These are phyloP conservation scores for Solanum chmielewskii DNA, from an alignment of 257 asterid species.

Conservation along the genomic window DNA sequence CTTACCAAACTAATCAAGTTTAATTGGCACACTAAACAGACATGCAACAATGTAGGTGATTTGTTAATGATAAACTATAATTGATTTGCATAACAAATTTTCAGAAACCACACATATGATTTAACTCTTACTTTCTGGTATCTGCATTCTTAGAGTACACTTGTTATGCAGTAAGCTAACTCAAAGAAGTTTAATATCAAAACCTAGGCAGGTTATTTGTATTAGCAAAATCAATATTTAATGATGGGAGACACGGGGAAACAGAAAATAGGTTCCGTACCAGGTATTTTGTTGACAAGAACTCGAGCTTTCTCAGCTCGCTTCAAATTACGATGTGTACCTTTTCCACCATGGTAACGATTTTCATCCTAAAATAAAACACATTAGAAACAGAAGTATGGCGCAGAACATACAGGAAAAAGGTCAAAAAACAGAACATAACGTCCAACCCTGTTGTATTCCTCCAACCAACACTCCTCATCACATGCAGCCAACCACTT, in stretches of 20 bases:
- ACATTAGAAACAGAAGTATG: neutral
- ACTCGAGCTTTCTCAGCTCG: slow-evolving; percentile 95
- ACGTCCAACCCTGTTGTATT: slow-evolving; percentile 72
- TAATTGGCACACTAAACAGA: neutral
- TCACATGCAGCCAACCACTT: slow-evolving; percentile 88
- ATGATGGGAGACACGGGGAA: neutral
- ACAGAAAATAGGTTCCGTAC: slow-evolving; percentile 15
- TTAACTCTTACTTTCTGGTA: neutral
- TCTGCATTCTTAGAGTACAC: neutral
- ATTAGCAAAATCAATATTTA: neutral
- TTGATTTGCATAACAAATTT: neutral
- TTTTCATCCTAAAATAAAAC: slow-evolving; percentile 58
- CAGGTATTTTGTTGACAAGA: slow-evolving; percentile 84
- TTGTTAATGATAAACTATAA: neutral
- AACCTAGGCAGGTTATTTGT: neutral
- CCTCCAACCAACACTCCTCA: slow-evolving; percentile 93
- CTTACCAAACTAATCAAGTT: neutral
- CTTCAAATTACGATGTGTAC: slow-evolving; percentile 75
- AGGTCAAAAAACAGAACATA: neutral
- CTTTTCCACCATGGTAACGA: slow-evolving; percentile 87
- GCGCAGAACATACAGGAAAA: neutral
- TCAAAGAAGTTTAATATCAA: neutral
- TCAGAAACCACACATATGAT: neutral
- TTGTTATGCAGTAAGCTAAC: neutral
- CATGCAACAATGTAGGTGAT: neutral